Conservation (phyloP, 2,329 filamentous ascomycete genomes). For the Emmonsiellopsis sp. region DNA sequence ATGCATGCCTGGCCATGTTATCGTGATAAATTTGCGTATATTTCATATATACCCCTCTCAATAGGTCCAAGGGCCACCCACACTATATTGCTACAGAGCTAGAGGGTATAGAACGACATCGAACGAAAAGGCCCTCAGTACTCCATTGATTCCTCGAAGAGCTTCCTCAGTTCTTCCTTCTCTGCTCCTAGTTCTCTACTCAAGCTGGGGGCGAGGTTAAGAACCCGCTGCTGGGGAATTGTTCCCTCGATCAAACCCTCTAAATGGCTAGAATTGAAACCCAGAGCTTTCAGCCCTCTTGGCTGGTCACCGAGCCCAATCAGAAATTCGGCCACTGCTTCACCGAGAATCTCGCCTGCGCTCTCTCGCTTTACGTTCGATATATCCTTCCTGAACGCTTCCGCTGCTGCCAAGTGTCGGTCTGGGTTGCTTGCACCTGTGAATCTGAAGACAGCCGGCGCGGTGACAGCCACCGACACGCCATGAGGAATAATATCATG, state of each 20-base stretch:
- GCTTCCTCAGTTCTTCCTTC: conserved; percentile 56
- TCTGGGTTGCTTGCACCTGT: conserved; percentile 87
- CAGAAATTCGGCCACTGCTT: conserved; percentile 74
- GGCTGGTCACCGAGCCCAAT: conserved; percentile 83
- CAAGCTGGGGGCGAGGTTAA: conserved; percentile 83
- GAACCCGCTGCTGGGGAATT: conserved; percentile 78
- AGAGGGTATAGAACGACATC: neutral
- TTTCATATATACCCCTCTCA: too few relatives aligned
- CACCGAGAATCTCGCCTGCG: conserved; percentile 77
- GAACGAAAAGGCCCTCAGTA: conserved; percentile 29
- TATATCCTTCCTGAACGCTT: conserved; percentile 83
- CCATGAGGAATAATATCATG: conserved; percentile 85
- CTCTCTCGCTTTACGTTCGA: conserved; percentile 79
- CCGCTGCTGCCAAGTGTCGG: conserved; percentile 78
- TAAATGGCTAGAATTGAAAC: conserved; percentile 66
- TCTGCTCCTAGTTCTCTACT: conserved; percentile 60
- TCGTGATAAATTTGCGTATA: too few relatives aligned
- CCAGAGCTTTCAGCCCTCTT: conserved; percentile 69
- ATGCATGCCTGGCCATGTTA: too few relatives aligned
- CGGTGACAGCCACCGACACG: conserved; percentile 87
- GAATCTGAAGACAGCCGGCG: conserved; percentile 88
- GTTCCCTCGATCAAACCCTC: conserved; percentile 87
- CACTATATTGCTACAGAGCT: too few relatives aligned
- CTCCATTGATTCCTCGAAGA: conserved; percentile 58
- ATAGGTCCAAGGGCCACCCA: too few relatives aligned